phyloP scores from a whole-genome alignment of 768 basidiomycete species.

The Rhodocollybia butyracea region DNA sequence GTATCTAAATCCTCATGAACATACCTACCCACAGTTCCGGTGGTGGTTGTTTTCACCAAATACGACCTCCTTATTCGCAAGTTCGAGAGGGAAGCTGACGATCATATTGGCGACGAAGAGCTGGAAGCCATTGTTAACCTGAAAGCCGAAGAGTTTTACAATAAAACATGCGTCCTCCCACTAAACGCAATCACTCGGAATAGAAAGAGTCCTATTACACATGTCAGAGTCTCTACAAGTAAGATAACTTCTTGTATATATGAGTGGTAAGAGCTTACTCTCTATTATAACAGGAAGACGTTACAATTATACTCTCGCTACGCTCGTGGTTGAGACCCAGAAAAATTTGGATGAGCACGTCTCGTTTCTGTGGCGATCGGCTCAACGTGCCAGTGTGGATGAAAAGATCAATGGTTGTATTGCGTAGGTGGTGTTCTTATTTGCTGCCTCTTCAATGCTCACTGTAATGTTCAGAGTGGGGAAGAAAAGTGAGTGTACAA shows the following conservation, averaged over 20 bases:
- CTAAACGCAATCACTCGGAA: no score
- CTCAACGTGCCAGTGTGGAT: conserved; percentile 11
- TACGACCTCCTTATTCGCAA: no score
- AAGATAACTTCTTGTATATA: no score
- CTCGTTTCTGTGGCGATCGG: conserved; percentile 12
- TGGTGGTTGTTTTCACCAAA: conserved; percentile 29
- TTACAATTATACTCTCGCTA: not conserved
- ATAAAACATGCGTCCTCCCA: no score
- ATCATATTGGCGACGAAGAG: conserved; percentile 2
- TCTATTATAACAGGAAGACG: not conserved
- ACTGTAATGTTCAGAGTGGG: not conserved
- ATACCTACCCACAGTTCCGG: conserved; percentile 18
- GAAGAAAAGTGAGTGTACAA: not conserved
- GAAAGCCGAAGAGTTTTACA: conserved; percentile 4
- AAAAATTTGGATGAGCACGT: conserved; percentile 7
- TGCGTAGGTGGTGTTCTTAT: conserved; percentile 6
- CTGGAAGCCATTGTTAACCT: not conserved
- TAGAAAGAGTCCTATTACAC: no score
- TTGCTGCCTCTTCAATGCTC: no score
- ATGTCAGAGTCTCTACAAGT: conserved; percentile 10
- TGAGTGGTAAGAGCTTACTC: not conserved
- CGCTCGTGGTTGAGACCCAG: not conserved
- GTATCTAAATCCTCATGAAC: not conserved
- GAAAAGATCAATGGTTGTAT: conserved; percentile 16
- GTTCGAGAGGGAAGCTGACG: no score